Base-by-base conservation (phyloP, 352 stramenopile genomes). In the Plasmopara viticola region DNA sequence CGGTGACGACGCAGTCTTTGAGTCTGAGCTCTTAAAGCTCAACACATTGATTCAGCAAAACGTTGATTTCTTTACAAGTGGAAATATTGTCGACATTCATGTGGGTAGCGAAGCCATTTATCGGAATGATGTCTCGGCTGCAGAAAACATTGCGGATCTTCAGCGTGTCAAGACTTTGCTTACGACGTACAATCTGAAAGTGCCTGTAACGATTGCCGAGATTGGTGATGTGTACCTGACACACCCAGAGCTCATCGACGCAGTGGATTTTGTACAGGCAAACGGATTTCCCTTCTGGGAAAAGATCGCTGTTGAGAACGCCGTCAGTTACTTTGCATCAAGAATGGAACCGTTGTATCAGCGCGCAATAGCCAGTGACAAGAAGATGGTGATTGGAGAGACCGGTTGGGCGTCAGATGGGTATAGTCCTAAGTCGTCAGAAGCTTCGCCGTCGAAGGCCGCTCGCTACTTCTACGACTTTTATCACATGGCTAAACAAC, bases 211-310 rank as follows among this genome's bases (percentile, higher is more conserved):
- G 1, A 86, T 86, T 35, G 71, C 77, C 0, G 79, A 90, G 51
- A 86, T 87, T 37, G 68, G 66, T 5, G 79, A 87, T 53, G 61
- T 72, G 10, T 85, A 87, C 52, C n/a, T 86, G 6, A 47, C 58
- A 9, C 53, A 84, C 51, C 63, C 72, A 1, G 57, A 74, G 29
- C 55, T 90, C 3, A 51, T 72, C 9, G 50, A 72, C 0, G 79
- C 61, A 0, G 66, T 84, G 17, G 78, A 89, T 44, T 62, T 86
- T 17, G 62, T 87, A 1, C 68, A 74, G 14, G 69, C 73, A 0
- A 90, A 90, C 44, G 58, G 45, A 2, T 90, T 90, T 44, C 77
- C 79, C 4, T 87, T 87, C 53, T 88, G 79, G 79, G 74, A 90
- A 49, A 59, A 58, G 18, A 70, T 74, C 34, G 38, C 39, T 0